Evolutionary conservation across 495 filamentous ascomycete genomes (phyloP).

Genomic region (Podospora appendiculata): DNA sequence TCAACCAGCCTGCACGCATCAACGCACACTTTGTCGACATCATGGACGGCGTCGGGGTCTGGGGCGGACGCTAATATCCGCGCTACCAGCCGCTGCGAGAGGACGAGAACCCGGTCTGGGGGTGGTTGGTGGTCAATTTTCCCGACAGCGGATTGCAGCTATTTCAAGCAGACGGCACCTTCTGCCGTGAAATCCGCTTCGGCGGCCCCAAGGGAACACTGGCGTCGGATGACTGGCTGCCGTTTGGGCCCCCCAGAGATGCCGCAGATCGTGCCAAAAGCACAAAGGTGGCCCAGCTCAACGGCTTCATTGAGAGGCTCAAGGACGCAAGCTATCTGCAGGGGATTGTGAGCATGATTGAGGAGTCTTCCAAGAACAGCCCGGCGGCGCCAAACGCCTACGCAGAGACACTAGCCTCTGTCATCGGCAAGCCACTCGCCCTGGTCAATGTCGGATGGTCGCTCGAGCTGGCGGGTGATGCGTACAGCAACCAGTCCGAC

Average conservation of each 20-base stretch:
- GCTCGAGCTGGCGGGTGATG: conserved; percentile 31
- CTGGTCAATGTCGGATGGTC: conserved; percentile 39
- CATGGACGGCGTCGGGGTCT: neutral
- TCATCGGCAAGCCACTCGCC: conserved; percentile 42
- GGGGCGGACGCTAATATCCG: conserved; percentile 6
- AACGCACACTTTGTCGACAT: conserved; percentile 25
- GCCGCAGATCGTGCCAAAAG: neutral
- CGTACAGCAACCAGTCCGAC: conserved; percentile 9
- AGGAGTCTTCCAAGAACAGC: conserved; percentile 6
- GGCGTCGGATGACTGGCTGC: conserved; percentile 23
- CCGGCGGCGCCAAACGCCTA: conserved; percentile 28
- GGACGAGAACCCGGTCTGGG: conserved; percentile 46
- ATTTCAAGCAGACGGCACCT: conserved; percentile 40
- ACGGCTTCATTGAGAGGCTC: no score
- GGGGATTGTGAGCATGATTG: conserved; percentile 32
- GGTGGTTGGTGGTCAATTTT: conserved; percentile 49
- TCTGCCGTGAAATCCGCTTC: conserved; percentile 42
- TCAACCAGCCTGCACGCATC: conserved; percentile 43
- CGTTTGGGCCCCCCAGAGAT: conserved; percentile 25
- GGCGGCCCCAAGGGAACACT: conserved; percentile 16
- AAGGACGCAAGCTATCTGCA: conserved; percentile 27
- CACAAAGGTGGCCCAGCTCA: no score
- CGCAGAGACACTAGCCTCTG: conserved; percentile 22
- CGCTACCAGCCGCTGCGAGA: conserved; percentile 21
- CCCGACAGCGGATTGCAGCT: conserved; percentile 40